phyloP scores from a whole-genome alignment of 768 basidiomycete genomes.

The Boletales sp. region DNA sequence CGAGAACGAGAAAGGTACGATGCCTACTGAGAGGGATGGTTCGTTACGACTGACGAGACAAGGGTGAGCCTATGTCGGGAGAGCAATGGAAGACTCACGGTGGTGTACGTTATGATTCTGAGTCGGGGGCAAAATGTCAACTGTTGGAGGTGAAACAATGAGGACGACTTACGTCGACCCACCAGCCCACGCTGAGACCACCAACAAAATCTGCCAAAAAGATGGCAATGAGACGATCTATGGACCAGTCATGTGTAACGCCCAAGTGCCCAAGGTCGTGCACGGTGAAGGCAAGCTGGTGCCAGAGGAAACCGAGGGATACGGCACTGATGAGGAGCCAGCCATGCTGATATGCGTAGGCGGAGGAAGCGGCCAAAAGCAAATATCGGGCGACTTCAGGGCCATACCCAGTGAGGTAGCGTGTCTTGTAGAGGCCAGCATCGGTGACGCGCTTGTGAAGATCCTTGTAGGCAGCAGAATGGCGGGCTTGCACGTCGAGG shows the following conservation, averaged over 20 bases:
- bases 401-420: constrained; percentile 83
- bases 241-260: constrained; percentile 82
- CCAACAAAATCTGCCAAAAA: constrained; percentile 83
- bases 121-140: constrained; percentile 2
- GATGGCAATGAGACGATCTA: constrained; percentile 78
- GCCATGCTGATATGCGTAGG: constrained; percentile 53
- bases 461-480: constrained; percentile 74
- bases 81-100: constrained; percentile 49
- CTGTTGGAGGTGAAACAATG: constrained; percentile 1
- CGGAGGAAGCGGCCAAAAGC: constrained; percentile 56
- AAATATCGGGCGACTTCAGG: constrained; percentile 81
- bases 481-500: constrained; percentile 54
- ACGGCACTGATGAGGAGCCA: constrained; percentile 77
- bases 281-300: constrained; percentile 87
- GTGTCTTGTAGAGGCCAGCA: constrained; percentile 84
- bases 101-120: constrained; percentile 97
- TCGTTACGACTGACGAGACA: constrained; percentile 75
- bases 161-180: constrained; percentile 80
- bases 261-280: constrained; percentile 97
- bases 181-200: constrained; percentile 95
- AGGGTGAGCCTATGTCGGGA: constrained; percentile 4
- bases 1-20: background rate
- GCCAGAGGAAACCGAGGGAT: constrained; percentile 88
- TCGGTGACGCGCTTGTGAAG: constrained; percentile 71
- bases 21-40: constrained; percentile 90